Conservation (phyloP, 1,139 yeast species). For the Debaryomycetaceae sp. region DNA sequence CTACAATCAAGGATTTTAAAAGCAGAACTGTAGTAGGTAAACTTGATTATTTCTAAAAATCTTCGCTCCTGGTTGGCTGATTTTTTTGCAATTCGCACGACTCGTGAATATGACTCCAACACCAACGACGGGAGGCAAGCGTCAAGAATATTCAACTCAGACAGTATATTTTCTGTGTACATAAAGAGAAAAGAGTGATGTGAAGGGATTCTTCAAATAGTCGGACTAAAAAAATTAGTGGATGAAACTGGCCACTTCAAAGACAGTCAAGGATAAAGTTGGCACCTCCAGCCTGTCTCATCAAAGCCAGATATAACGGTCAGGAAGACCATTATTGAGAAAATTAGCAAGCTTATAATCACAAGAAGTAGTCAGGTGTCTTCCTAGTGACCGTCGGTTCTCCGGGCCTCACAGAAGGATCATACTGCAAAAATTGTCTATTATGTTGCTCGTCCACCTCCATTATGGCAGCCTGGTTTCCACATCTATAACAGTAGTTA, state of each 20-base stretch:
- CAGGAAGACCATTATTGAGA: constrained; percentile 2
- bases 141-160: neutral
- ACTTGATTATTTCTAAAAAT: constrained; percentile 4
- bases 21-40: neutral
- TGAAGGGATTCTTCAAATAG: neutral
- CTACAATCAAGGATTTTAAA: neutral
- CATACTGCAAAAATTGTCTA: constrained; percentile 89
- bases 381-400: constrained; percentile 94
- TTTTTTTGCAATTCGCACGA: constrained; percentile 5
- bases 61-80: constrained; percentile 21
- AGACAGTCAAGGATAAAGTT: constrained; percentile 3
- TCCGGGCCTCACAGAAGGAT: constrained; percentile 93
- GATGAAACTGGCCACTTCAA: too few relatives aligned
- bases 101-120: neutral
- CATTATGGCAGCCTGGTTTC: constrained; percentile 98
- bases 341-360: constrained; percentile 10
- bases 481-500: constrained; percentile 95
- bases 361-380: constrained; percentile 92
- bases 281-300: too few relatives aligned
- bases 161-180: neutral
- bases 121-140: neutral
- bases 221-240: neutral
- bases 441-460: constrained; percentile 92
- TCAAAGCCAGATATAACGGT: too few relatives aligned
- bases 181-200: neutral